Percentiles rank a stretch among this genome's conserved stretches.
Evolutionary conservation across 176 grass and related monocot species (phyloP).

Genomic region (Tillandsia leiboldiana): DNA sequence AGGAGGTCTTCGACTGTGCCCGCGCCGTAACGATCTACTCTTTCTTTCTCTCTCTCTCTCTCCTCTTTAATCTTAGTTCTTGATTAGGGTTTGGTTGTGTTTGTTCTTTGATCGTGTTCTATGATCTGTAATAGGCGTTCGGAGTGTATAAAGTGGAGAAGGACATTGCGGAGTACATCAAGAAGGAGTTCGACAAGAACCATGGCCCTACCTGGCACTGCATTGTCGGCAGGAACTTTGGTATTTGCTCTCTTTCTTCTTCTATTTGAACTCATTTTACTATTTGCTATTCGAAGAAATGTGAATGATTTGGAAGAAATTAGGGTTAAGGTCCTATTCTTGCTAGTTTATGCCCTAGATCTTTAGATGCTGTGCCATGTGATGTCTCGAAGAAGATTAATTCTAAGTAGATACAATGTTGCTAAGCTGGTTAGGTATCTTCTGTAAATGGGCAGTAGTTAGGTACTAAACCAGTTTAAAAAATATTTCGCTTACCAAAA

Average conservation of each 20-base stretch:
- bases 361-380: background rate
- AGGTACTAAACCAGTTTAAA: background rate
- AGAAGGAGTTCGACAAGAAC: constrained; percentile 98
- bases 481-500: background rate
- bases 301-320: too few species aligned
- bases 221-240: constrained; percentile 98
- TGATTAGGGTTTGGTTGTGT: background rate
- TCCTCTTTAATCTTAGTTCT: background rate
- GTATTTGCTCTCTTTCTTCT: constrained; percentile 26
- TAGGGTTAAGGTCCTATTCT: too few species aligned
- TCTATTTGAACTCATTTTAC: background rate
- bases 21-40: constrained; percentile 41
- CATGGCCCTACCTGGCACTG: constrained; percentile 96
- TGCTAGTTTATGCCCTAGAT: too few species aligned
- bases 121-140: constrained; percentile 39
- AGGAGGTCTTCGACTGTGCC: constrained; percentile 80
- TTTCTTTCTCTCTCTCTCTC: background rate
- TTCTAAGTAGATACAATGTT: background rate
- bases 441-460: background rate
- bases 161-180: constrained; percentile 98
- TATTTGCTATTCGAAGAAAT: background rate
- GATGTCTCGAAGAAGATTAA: background rate
- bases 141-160: constrained; percentile 87
- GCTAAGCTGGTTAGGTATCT: background rate
- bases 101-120: background rate